Conservation (phyloP, 305 asterid genomes). For the Coffea humblotiana region DNA sequence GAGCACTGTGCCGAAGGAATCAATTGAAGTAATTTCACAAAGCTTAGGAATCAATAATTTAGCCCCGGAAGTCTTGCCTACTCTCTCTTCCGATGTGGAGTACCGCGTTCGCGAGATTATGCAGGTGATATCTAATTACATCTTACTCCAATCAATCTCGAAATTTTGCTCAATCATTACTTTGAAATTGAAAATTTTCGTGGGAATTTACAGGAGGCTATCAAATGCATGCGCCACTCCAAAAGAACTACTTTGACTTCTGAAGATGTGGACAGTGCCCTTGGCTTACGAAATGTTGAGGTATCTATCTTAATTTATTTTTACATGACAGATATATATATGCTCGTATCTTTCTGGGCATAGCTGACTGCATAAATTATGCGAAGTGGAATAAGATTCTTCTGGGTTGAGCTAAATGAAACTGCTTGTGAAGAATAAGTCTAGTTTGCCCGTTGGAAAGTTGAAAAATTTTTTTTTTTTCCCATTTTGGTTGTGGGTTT, state of each 20-base stretch:
- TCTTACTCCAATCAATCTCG: background rate
- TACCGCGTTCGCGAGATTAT: conserved; percentile 90
- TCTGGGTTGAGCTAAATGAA: background rate
- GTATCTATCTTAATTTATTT: conserved; percentile 25
- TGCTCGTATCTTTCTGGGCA: background rate
- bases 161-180: conserved; percentile 8
- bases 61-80: conserved; percentile 80
- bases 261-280: conserved; percentile 93
- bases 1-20: conserved; percentile 82
- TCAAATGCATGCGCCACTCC: conserved; percentile 96
- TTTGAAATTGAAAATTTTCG: conserved; percentile 2
- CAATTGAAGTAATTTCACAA: conserved; percentile 89
- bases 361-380: background rate
- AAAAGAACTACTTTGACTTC: conserved; percentile 85
- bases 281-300: conserved; percentile 83
- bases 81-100: conserved; percentile 91
- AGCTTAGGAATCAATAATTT: conserved; percentile 80
- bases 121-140: conserved; percentile 55
- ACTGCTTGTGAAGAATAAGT: background rate
- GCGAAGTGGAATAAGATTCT: background rate
- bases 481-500: background rate
- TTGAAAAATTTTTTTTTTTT: background rate
- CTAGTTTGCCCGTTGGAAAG: background rate
- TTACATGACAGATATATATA: background rate
- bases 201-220: conserved; percentile 66